Evolutionary conservation across 805 yeast genomes (phyloP), one percentile per base, ranked within the genome.

Genomic region (Ogataea neopini): DNA sequence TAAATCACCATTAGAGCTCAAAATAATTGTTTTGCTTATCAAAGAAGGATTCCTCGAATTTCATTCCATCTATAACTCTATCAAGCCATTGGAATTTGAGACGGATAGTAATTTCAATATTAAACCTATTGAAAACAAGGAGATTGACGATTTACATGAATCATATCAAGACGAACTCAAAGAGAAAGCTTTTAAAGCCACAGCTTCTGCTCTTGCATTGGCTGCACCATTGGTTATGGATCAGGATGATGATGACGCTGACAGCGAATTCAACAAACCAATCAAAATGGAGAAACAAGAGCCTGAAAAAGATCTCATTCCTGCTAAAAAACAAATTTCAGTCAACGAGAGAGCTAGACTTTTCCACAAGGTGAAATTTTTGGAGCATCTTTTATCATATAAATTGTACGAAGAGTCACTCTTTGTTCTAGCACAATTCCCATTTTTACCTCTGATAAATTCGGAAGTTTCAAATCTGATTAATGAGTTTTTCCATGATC

Each of bases 171-270:
- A 74, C 8, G 60, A 78, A 47, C 56, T 74, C 47, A 81, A 82
- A 13, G 79, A 79, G 10, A 76, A 80, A 48, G 79, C 86, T 0
- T 72, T 74, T 56, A 71, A 73, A 51, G 84, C 91, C 0, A 75
- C 79, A 19, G 84, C 88, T 0, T 87, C 85, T 51, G 96, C 96
- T 0, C 68, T 91, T 41, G 94, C 97, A 0, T 63, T 90, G 56
- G 96, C 97, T 5, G 94, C 94, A 8, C 96, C 96, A 0, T 70
- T 91, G 32, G 72, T 75, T 3, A 82, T 80, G 32, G 92, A 85
- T 29, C 87, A 80, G 15, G 86, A 79, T 19, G 80, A 74, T 6
- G 71, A 68, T n/a, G 34, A 30, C 34, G 67, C 57, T 26, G 45
- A 42, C 33, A 26, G 32, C n/a, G 58, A 50, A 3, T 32, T 45